These are phyloP conservation scores for Xylaria sp. DNA, from an alignment of 2,329 filamentous ascomycete genomes.

Conservation along the genomic window DNA sequence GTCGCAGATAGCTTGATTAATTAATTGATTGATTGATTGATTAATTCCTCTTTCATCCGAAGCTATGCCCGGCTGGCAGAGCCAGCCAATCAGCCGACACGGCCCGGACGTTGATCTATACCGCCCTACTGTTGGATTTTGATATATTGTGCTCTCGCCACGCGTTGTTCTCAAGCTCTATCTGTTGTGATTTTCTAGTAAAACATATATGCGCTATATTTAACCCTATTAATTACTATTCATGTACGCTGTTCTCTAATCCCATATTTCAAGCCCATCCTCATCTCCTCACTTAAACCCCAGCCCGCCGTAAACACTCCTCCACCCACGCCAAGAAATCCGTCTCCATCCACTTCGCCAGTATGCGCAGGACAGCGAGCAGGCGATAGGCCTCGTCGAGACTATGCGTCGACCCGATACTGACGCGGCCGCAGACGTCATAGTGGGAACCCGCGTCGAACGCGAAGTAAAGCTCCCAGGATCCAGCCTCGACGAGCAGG, in stretches of 20 bases:
- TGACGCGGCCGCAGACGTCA: constrained; percentile 3
- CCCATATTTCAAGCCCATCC: too few species aligned
- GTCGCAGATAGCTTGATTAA: too few species aligned
- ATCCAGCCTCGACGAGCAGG: background rate
- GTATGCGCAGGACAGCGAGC: background rate
- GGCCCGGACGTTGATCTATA: constrained; percentile 6
- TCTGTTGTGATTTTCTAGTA: too few species aligned
- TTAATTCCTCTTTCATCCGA: constrained; percentile 14
- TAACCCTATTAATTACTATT: too few species aligned
- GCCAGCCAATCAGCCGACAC: constrained; percentile 17
- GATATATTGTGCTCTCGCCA: too few species aligned
- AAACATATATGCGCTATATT: too few species aligned
- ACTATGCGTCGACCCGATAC: background rate
- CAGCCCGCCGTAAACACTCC: too few species aligned
- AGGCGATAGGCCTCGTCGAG: background rate
- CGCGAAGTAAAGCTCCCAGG: constrained; percentile 6
- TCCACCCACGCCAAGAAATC: background rate
- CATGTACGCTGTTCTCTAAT: too few species aligned
- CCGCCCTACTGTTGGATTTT: constrained; percentile 16
- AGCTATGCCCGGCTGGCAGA: constrained; percentile 14
- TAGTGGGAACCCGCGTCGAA: background rate
- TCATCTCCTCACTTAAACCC: too few species aligned
- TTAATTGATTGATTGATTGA: constrained; percentile 4
- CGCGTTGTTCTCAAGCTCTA: too few species aligned
- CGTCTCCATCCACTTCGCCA: constrained; percentile 1